These are phyloP conservation scores for Wickerhamomyces subpelliculosus DNA, from an alignment of 805 yeast genomes.

Conservation along the genomic window DNA sequence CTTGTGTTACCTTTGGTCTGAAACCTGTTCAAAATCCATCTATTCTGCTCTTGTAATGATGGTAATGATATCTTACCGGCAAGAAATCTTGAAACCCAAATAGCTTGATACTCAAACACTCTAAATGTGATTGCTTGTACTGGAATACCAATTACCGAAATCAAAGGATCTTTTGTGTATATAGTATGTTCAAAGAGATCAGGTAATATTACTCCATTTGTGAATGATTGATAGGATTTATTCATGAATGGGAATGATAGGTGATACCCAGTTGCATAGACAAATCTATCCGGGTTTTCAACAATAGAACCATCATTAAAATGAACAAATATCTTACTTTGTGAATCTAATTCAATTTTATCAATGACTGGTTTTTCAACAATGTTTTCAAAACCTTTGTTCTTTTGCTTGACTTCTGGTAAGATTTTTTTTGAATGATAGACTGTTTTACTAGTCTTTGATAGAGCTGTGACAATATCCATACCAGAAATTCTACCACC, in stretches of 20 bases:
- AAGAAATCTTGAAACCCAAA: conserved; percentile 23
- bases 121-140: conserved; percentile 27
- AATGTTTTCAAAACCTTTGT: conserved; percentile 3
- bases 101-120: conserved; percentile 30
- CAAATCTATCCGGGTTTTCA: conserved; percentile 39
- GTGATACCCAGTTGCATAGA: conserved; percentile 64
- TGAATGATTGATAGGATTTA: conserved; percentile 13
- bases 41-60: conserved; percentile 19
- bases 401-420: conserved; percentile 1
- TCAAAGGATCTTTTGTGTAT: conserved; percentile 21
- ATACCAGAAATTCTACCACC: conserved; percentile 65
- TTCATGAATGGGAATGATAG: conserved; percentile 47
- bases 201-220: conserved; percentile 18
- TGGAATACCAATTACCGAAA: conserved; percentile 26
- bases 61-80: conserved; percentile 26
- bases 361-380: conserved; percentile 30
- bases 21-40: conserved; percentile 24
- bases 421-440: conserved; percentile 3
- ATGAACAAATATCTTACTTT: conserved; percentile 20
- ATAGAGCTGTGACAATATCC: conserved; percentile 32
- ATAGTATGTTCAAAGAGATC: conserved; percentile 26
- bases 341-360: conserved; percentile 22
- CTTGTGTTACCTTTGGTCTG: conserved; percentile 13
- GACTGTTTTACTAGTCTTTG: neutral
- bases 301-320: conserved; percentile 38